Percentiles rank a stretch among this genome's conserved stretches.
Evolutionary conservation across 768 basidiomycete genomes (phyloP).

Genomic region (Amanita phalloides): DNA sequence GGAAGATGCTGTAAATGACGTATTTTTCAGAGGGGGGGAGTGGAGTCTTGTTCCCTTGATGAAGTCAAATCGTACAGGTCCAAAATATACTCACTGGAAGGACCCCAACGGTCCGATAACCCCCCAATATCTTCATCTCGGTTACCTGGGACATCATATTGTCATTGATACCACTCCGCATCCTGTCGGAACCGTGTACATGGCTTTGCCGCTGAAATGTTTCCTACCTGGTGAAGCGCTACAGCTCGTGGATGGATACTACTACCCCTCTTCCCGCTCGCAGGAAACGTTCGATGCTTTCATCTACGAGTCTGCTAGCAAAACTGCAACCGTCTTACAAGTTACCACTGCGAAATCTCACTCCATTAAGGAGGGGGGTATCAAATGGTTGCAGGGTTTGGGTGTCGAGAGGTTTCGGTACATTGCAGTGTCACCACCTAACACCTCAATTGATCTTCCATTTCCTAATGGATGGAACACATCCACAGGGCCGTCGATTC

Average conservation of each 20-base stretch:
- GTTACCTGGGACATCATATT: background rate
- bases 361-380: constrained; percentile 4
- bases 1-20: constrained; percentile 10
- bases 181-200: constrained; percentile 4
- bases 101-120: too few species aligned
- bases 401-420: too few species aligned
- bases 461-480: constrained; percentile 8
- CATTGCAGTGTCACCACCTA: constrained; percentile 5
- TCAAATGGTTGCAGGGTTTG: too few species aligned
- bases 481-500: constrained; percentile 6
- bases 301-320: constrained; percentile 9
- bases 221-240: constrained; percentile 6
- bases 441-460: constrained; percentile 6
- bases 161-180: constrained; percentile 4
- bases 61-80: constrained; percentile 6
- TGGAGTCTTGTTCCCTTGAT: constrained; percentile 9
- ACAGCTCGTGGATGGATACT: constrained; percentile 9
- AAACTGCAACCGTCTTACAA: constrained; percentile 8
- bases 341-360: constrained; percentile 7
- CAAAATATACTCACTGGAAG: constrained; percentile 5
- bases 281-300: constrained; percentile 10
- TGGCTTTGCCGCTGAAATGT: constrained; percentile 5
- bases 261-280: constrained; percentile 5
- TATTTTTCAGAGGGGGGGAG: constrained; percentile 10
- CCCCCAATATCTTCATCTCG: too few species aligned